Base-by-base conservation (phyloP, 1,139 yeast genomes). In the Kurtzmaniella natalensis region DNA sequence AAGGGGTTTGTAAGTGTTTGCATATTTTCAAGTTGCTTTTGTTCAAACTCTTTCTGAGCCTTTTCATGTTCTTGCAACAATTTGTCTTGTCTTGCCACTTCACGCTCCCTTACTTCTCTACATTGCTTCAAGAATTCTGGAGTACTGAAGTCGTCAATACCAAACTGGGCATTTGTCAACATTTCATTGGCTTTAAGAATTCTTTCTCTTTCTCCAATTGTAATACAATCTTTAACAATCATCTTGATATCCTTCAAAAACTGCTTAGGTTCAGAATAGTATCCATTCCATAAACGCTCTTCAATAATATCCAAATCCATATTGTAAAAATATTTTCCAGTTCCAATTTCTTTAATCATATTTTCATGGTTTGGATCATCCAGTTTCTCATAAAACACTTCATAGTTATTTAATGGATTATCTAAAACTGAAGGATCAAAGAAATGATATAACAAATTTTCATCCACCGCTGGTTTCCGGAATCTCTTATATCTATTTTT, bases 221-320 rank as follows among this genome's bases (percentile, higher is more conserved):
- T 77, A 20, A 73, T 68, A 0, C 95, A 75, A 59, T 94, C 99
- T 30, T 72, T 70, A 30, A 86, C 81, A 31, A 94, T 89, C 76
- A 84, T 72, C 51, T 80, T 86, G 33, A 94, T 73, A 52, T 94
- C 98, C 46, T 73, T 77, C 46, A 89, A 60, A 52, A 85, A 89
- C 53, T 92, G 97, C 45, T 78, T 81, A 10, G 98, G 96, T 48
- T 89, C 96, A 22, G 89, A 81, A 52, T 94, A 92, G 55, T 64
- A 92, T 0, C 98, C 98, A 57, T 92, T 92, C 98, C 98, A 92
- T 37, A 94, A 63, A 38, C 98, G 71, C 51, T 92, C 98, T 51
- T 92, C 99, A 31, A 94, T 78, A 13, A 88, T 81, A 53, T 92
- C 98, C 40, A 94, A 66, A 51, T 92, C 98, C 86, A 92, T 94